A percentile compares a stretch with the other conserved stretches of the same genome.
phyloP scores from a whole-genome alignment of 2,329 filamentous ascomycete species.

The Cercospora sp. region DNA sequence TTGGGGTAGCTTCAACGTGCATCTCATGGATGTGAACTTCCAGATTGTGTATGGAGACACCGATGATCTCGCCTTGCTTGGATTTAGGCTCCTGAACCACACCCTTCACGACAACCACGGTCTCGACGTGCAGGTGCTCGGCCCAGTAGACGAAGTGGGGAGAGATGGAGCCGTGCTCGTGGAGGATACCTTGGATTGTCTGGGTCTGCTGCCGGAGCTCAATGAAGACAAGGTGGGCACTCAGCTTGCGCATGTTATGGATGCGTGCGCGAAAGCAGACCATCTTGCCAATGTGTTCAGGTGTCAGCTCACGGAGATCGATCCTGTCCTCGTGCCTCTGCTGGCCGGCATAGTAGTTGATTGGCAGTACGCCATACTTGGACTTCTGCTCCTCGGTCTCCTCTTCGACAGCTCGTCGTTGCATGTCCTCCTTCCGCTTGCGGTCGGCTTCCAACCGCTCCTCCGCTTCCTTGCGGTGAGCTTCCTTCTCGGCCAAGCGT shows the following conservation, averaged over 20 bases:
- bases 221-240: slow-evolving; percentile 78
- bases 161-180: slow-evolving; percentile 62
- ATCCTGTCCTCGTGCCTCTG: slow-evolving; percentile 51
- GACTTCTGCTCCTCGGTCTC: slow-evolving; percentile 60
- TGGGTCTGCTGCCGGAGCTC: slow-evolving; percentile 80
- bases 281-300: slow-evolving; percentile 57
- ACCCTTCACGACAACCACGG: slow-evolving; percentile 74
- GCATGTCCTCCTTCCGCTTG: slow-evolving; percentile 51
- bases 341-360: slow-evolving; percentile 59
- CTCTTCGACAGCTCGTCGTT: slow-evolving; percentile 51
- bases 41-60: slow-evolving; percentile 71
- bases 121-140: slow-evolving; percentile 76
- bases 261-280: slow-evolving; percentile 70
- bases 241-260: slow-evolving; percentile 78
- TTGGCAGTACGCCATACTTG: slow-evolving; percentile 58
- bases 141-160: slow-evolving; percentile 83
- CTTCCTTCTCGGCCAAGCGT: slow-evolving; percentile 47
- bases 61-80: slow-evolving; percentile 66
- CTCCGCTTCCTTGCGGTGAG: slow-evolving; percentile 45
- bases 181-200: slow-evolving; percentile 81
- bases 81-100: slow-evolving; percentile 69
- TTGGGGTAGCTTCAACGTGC: slow-evolving; percentile 62
- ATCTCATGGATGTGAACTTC: slow-evolving; percentile 71
- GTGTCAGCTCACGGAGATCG: slow-evolving; percentile 54
- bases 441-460: slow-evolving; percentile 48